phyloP scores from a whole-genome alignment of 2,329 filamentous ascomycete genomes.

The Monilinia aucupariae region DNA sequence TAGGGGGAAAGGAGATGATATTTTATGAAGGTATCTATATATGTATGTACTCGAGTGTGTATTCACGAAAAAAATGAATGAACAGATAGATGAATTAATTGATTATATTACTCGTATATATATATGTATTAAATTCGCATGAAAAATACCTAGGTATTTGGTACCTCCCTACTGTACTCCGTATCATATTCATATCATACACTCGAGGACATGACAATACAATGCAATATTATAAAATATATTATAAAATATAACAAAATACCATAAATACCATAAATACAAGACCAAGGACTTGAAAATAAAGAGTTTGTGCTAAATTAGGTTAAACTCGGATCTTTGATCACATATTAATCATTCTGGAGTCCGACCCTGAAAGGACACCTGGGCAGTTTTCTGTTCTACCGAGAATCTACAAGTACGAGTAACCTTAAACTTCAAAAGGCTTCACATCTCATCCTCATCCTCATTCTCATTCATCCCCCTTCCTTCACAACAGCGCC shows the following conservation, averaged over 20 bases:
- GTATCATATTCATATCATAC: background rate
- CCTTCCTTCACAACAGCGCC: conserved; percentile 10
- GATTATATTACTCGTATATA: too few relatives aligned
- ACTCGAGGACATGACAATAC: too few relatives aligned
- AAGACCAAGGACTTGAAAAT: background rate
- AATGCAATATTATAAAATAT: too few relatives aligned
- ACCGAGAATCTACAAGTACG: conserved; percentile 11
- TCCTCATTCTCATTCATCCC: background rate
- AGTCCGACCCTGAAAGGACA: conserved; percentile 12
- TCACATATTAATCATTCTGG: background rate
- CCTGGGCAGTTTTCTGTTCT: conserved; percentile 3
- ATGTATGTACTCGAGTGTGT: too few relatives aligned
- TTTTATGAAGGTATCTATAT: background rate
- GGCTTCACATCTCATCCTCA: too few relatives aligned
- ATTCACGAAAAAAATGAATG: too few relatives aligned
- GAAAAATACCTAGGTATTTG: too few relatives aligned
- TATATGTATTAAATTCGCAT: background rate
- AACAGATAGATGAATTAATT: background rate
- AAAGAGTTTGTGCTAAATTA: conserved; percentile 1
- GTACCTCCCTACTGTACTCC: too few relatives aligned
- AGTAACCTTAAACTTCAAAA: conserved; percentile 11
- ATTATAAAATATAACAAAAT: too few relatives aligned
- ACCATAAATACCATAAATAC: too few relatives aligned
- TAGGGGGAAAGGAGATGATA: too few relatives aligned
- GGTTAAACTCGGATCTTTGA: conserved; percentile 4